Percentiles rank a stretch among this genome's conserved stretches.
Conservation (phyloP, 768 basidiomycete species). For the Lanmaoa pseudosensibilis region DNA sequence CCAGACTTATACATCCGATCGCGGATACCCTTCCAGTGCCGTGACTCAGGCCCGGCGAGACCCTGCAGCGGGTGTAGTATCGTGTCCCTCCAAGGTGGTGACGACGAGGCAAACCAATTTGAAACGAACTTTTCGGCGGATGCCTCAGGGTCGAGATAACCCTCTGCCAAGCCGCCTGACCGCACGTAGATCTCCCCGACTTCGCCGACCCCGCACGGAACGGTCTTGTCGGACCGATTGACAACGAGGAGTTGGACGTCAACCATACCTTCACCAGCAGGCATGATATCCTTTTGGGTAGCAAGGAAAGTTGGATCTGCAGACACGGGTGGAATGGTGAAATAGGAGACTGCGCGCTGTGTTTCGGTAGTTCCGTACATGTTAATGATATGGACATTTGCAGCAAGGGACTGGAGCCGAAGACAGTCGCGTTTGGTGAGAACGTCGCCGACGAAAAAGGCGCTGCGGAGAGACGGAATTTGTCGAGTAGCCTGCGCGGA, state of each 20-base stretch:
- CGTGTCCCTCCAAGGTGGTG: constrained; percentile 62
- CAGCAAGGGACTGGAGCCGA: constrained; percentile 87
- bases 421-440: constrained; percentile 97
- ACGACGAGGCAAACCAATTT: constrained; percentile 80
- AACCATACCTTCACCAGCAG: constrained; percentile 95
- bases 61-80: constrained; percentile 59
- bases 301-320: constrained; percentile 87
- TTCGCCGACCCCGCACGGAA: constrained; percentile 92
- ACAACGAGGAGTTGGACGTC: constrained; percentile 97
- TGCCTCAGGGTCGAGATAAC: constrained; percentile 82
- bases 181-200: constrained; percentile 99
- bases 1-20: constrained; percentile 98
- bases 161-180: constrained; percentile 92
- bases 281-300: constrained; percentile 96
- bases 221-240: constrained; percentile 79
- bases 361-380: constrained; percentile 99
- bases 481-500: constrained; percentile 81
- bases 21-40: constrained; percentile 91
- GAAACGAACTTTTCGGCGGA: constrained; percentile 88
- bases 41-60: constrained; percentile 68
- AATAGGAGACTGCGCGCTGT: constrained; percentile 97
- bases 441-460: constrained; percentile 99
- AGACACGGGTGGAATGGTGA: constrained; percentile 81
- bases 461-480: constrained; percentile 83
- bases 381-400: constrained; percentile 93